Base-by-base conservation (phyloP, 257 asterid genomes). In the Catharanthus roseus region DNA sequence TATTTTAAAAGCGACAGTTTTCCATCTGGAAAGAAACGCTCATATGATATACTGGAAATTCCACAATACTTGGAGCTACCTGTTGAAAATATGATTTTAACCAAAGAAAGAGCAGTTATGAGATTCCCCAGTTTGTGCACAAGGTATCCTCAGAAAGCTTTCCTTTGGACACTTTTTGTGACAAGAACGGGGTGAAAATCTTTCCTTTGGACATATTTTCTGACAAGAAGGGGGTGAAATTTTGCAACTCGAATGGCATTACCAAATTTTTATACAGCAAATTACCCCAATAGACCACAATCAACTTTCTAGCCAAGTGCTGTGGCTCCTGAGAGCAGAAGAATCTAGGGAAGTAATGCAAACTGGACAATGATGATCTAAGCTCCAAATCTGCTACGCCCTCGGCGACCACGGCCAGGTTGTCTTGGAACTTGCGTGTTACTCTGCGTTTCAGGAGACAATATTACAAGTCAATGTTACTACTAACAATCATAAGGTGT, bases 401-500 rank as follows among this genome's bases (percentile, higher is more conserved):
- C 96, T 73, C 92, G 76, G 60, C 88, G 85, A 18, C 92, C 96
- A 63, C 86, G 88, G 67, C 84, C 80, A 75, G 42, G 21, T 70
- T 61, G 73, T 66, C 82, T 82, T 0, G 82, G 76, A 38, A 72
- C 85, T 72, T 76, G 78, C 42, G 77, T 82, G 45, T 65, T 71
- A 69, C 84, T 72, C 96, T 92, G 92, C 83, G 76, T 78, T 67
- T 70, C 61, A 19, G 63, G 53, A 68, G 10, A 58, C 15, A 19
- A 71, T 51, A 26, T 28, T 24, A 18, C 15, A 15, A 3, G 5
- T 47, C 54, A 8, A 12, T 19, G 16, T 28, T 69, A n/a, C 28
- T 6, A n/a, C 6, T 24, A 26, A 38, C 10, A 18, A 65, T 23
- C 45, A 21, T 10, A 67, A 33, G 42, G 47, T 24, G 39, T 65